Base-by-base conservation (phyloP, 2,329 filamentous ascomycete species). In the Fusarium xyrophilum region DNA sequence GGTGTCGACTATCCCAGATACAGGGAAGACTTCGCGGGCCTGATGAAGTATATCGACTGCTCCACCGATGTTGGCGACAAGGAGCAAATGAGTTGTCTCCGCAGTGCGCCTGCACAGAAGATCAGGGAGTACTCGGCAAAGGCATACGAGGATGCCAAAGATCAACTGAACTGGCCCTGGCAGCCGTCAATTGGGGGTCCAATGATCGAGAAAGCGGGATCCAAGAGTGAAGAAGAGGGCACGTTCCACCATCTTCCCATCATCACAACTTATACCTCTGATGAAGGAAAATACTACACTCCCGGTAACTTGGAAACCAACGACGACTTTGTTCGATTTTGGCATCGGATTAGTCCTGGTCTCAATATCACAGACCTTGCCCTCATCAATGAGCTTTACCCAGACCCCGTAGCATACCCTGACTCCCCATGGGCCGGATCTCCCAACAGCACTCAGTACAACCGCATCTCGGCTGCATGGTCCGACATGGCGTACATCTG, bases 401-500 rank as follows among this genome's bases (percentile, higher is more conserved):
- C 58, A 15, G 58, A 61, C 3, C 58, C 58, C 0, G 21, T 28
- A 12, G 13, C 58, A 15, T 35, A 61, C 7, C 55, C 55, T 0
- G 58, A 61, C 8, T 61, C 58, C 9, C 55, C 55, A 5, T 61
- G 58, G 58, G 55, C 43, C 11, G 40, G 35, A 28, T 61, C 58
- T 2, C 58, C 58, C 0, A 61, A 61, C 4, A 61, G 58, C 35
- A 61, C 55, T 0, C 58, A 61, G 27, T 61, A 61, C 28, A 61
- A 61, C 9, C 58, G 58, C 4, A 61, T 61, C 14, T 61, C 58
- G 19, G 58, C 58, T 6, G 47, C 58, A 10, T 61, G 58, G 58
- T 61, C 58, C 4, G 58, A 61, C 11, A 61, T 61, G 58, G 55
- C 58, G 1, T 61, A 61, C 8, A 61, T 61, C 6, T 61, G 58